Evolutionary conservation across 2,329 filamentous ascomycete genomes (phyloP).

Genomic region (Ophiostoma sp.): DNA sequence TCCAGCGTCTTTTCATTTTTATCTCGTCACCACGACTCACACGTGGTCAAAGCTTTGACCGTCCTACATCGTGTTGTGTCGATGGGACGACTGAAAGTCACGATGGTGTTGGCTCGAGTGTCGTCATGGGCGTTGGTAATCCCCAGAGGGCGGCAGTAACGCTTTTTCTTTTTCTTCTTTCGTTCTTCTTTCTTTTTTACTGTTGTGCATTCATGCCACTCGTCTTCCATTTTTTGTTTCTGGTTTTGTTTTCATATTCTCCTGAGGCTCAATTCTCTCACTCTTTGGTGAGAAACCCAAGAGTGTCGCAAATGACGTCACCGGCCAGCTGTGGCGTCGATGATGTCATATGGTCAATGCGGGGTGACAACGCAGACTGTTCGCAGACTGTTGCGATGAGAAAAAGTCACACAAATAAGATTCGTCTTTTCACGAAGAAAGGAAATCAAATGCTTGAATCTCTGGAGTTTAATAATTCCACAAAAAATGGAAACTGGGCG

Average conservation of each 20-base stretch:
- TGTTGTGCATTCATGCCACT: no score
- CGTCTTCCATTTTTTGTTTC: not conserved
- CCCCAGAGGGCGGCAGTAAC: not conserved
- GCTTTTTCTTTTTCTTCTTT: not conserved
- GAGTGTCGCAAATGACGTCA: not conserved
- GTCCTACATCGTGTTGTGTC: not conserved
- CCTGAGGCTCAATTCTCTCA: not conserved
- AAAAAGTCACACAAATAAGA: no score
- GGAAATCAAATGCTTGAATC: no score
- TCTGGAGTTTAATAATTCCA: no score
- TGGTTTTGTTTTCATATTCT: not conserved
- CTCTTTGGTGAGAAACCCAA: no score
- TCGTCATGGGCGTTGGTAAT: not conserved
- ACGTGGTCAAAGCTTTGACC: not conserved
- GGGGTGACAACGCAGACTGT: not conserved
- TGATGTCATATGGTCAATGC: not conserved
- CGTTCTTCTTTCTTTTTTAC: not conserved
- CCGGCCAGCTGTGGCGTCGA: not conserved
- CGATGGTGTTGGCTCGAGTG: not conserved
- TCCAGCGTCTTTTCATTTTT: not conserved
- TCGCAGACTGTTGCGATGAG: not conserved
- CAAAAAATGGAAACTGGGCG: no score
- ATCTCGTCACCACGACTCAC: not conserved
- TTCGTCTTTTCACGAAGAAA: no score
- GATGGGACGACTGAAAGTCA: not conserved